Conservation (phyloP, 192 early-diverging fungal species). For the Geranomyces michiganensis region DNA sequence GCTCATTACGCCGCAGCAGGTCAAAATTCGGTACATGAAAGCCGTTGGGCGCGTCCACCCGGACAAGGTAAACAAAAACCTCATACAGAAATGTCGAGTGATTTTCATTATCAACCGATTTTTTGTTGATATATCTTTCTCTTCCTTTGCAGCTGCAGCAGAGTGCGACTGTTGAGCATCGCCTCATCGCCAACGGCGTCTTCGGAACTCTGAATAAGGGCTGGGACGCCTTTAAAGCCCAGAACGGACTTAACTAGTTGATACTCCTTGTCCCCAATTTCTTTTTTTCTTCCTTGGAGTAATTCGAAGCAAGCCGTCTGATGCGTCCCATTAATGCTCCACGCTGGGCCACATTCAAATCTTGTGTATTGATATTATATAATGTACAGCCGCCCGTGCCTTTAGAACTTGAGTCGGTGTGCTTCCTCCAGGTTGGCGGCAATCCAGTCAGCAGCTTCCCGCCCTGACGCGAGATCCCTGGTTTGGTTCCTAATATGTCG, state of each 20-base stretch:
- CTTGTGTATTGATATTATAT: neutral
- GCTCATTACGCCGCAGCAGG: constrained; percentile 80
- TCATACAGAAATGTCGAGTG: neutral
- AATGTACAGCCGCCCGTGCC: constrained; percentile 3
- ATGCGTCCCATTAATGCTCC: too few relatives aligned
- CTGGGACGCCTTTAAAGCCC: constrained; percentile 90
- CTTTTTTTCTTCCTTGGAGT: too few relatives aligned
- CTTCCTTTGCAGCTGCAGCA: constrained; percentile 45
- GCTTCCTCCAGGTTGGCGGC: constrained; percentile 37
- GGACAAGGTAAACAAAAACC: constrained; percentile 69
- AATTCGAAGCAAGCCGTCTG: too few relatives aligned
- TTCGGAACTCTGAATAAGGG: constrained; percentile 91
- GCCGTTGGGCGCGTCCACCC: constrained; percentile 93
- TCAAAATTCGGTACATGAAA: constrained; percentile 91
- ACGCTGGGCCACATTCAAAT: too few relatives aligned
- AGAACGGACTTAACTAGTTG: constrained; percentile 58
- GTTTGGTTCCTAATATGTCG: constrained; percentile 9
- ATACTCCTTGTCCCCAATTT: too few relatives aligned
- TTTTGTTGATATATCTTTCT: neutral
- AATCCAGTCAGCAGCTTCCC: constrained; percentile 47
- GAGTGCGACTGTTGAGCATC: constrained; percentile 75
- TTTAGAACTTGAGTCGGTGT: constrained; percentile 32
- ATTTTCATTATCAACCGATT: too few relatives aligned
- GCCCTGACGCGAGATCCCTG: constrained; percentile 38
- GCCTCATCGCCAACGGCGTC: constrained; percentile 83